Evolutionary conservation across 2,329 filamentous ascomycete genomes (phyloP).

Genomic region (Diaporthe longicolla): DNA sequence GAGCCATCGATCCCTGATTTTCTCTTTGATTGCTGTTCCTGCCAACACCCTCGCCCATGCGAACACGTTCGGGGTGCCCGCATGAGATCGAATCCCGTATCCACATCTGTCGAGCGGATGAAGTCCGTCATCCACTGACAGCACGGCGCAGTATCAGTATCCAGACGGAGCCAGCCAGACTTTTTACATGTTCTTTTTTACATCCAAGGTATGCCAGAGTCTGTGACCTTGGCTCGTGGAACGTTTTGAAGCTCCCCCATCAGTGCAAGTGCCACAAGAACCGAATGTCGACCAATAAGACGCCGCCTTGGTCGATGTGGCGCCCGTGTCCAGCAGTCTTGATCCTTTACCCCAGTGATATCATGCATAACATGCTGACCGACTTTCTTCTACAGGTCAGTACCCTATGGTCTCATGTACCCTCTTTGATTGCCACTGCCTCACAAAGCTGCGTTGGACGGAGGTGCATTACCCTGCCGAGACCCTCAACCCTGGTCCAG

Average conservation of each 20-base stretch:
- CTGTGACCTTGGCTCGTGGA: slow-evolving; percentile 35
- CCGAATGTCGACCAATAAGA: slow-evolving; percentile 35
- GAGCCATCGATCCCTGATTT: slow-evolving; percentile 25
- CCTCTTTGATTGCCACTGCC: slow-evolving; percentile 39
- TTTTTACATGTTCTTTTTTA: slow-evolving; percentile 50
- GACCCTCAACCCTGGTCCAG: slow-evolving; percentile 38
- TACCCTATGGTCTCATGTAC: slow-evolving; percentile 41
- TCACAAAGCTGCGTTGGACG: slow-evolving; percentile 37
- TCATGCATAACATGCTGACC: slow-evolving; percentile 43
- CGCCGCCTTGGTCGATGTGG: slow-evolving; percentile 28
- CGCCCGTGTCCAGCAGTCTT: slow-evolving; percentile 37
- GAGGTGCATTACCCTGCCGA: slow-evolving; percentile 41
- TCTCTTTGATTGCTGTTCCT: slow-evolving; percentile 54
- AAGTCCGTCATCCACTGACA: slow-evolving; percentile 42
- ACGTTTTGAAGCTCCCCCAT: slow-evolving; percentile 29
- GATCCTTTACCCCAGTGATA: slow-evolving; percentile 31
- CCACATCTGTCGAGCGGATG: slow-evolving; percentile 46
- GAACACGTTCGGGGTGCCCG: slow-evolving; percentile 63
- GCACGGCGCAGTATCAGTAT: slow-evolving; percentile 47
- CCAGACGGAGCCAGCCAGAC: slow-evolving; percentile 29
- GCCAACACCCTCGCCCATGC: slow-evolving; percentile 55
- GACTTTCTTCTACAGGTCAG: slow-evolving; percentile 42
- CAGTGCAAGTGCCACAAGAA: slow-evolving; percentile 22
- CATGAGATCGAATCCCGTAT: slow-evolving; percentile 56
- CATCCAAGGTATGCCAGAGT: slow-evolving; percentile 45